Conservation (phyloP, 805 yeast species). For the Isabelozyma rhagii region DNA sequence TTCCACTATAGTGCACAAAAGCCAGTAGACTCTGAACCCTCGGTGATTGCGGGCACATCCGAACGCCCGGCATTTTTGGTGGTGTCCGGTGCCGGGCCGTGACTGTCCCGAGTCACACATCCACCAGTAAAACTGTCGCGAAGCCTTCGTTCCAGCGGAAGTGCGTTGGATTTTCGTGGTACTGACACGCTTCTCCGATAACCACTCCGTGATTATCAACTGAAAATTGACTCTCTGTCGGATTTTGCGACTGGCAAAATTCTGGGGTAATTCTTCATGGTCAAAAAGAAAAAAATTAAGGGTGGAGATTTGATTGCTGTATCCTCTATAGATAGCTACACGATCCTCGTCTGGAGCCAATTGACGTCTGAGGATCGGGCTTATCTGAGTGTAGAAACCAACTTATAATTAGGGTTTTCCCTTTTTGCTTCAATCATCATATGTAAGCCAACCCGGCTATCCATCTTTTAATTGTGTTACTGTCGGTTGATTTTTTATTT, state of each 20-base stretch:
- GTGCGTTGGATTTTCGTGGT: neutral
- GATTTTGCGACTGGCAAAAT: neutral
- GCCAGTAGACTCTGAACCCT: neutral
- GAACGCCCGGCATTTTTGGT: neutral
- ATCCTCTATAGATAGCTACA: too few relatives aligned
- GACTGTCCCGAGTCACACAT: neutral
- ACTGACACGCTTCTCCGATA: neutral
- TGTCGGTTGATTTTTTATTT: neutral
- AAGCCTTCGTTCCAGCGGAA: neutral
- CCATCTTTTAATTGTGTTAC: neutral
- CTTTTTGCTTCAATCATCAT: neutral
- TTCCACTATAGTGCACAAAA: too few relatives aligned
- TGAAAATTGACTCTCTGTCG: neutral
- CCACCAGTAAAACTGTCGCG: neutral
- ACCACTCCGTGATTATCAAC: neutral
- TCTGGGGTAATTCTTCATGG: neutral
- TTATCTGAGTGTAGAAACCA: too few relatives aligned
- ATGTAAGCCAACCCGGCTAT: neutral
- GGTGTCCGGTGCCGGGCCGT: neutral
- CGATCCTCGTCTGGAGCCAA: too few relatives aligned
- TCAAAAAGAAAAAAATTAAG: too few relatives aligned
- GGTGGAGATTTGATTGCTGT: too few relatives aligned
- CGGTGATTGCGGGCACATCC: conserved; percentile 1
- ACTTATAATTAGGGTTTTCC: too few relatives aligned
- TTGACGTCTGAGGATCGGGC: too few relatives aligned